A percentile compares a stretch with the other conserved stretches of the same genome.
Conservation (phyloP, 2,329 filamentous ascomycete genomes). For the Ceratocystis huliohia region DNA sequence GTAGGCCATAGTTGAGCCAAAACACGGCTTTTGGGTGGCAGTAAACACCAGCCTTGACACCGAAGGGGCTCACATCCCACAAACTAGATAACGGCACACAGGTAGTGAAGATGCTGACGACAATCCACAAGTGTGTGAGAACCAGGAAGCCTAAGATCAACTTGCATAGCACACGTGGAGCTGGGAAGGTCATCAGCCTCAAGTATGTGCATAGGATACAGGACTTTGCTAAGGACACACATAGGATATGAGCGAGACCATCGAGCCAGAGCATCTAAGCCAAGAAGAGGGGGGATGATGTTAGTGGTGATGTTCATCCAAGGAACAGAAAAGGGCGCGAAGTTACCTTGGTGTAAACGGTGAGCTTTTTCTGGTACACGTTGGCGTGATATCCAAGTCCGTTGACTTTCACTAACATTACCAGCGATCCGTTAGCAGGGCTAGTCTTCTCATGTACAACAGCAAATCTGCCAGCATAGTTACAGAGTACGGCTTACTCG, state of each 20-base stretch:
- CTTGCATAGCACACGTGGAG: slow-evolving; percentile 21
- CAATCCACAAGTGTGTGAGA: slow-evolving; percentile 23
- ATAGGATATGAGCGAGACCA: slow-evolving; percentile 22
- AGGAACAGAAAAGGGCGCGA: background rate
- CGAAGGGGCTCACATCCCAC: slow-evolving; percentile 19
- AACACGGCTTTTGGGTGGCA: slow-evolving; percentile 24
- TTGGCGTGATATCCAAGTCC: slow-evolving; percentile 11
- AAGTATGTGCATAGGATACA: slow-evolving; percentile 24
- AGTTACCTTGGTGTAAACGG: slow-evolving; percentile 18
- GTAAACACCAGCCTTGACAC: slow-evolving; percentile 6
- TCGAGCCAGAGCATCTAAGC: slow-evolving; percentile 17
- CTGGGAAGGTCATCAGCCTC: slow-evolving; percentile 24
- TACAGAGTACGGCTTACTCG: slow-evolving; percentile 12
- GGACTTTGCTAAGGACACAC: slow-evolving; percentile 23
- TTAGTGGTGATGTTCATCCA: background rate
- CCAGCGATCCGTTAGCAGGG: background rate
- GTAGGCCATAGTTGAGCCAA: slow-evolving; percentile 25
- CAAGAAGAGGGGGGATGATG: background rate
- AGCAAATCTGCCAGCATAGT: background rate
- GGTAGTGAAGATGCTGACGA: slow-evolving; percentile 23
- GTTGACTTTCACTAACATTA: slow-evolving; percentile 14
- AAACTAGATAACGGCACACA: slow-evolving; percentile 23
- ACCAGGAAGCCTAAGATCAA: slow-evolving; percentile 21
- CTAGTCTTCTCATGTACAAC: background rate
- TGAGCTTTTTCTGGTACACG: background rate